phyloP scores from a whole-genome alignment of 345 rosid species.

The Sisymbrium irio region DNA sequence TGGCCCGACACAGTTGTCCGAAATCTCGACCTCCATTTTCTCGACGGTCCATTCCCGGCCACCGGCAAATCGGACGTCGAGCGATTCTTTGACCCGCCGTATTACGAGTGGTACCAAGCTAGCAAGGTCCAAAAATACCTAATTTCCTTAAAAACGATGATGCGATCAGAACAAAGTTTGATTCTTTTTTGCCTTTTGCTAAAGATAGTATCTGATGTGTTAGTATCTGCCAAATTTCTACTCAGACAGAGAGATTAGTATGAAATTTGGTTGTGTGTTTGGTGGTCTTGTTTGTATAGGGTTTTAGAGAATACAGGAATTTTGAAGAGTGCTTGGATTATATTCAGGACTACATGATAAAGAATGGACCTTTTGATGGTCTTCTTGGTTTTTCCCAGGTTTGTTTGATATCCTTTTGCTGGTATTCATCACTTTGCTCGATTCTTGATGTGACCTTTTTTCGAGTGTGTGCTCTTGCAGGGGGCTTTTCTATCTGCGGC shows the following conservation, averaged over 20 bases:
- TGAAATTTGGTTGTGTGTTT: background rate
- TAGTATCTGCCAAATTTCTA: too few species aligned
- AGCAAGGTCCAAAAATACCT: slow-evolving; percentile 22
- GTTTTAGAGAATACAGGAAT: slow-evolving; percentile 33
- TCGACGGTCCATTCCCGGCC: slow-evolving; percentile 44
- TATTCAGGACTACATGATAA: slow-evolving; percentile 46
- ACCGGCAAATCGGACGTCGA: slow-evolving; percentile 45
- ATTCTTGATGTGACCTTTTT: background rate
- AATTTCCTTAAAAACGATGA: background rate
- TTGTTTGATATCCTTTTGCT: background rate
- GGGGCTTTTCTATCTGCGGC: slow-evolving; percentile 33
- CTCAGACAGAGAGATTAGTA: background rate
- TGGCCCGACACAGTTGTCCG: slow-evolving; percentile 34
- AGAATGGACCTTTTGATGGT: slow-evolving; percentile 49
- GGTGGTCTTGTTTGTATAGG: slow-evolving; percentile 20
- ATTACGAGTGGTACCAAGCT: slow-evolving; percentile 44
- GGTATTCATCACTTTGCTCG: background rate
- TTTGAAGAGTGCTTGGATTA: slow-evolving; percentile 43
- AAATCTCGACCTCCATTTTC: slow-evolving; percentile 42
- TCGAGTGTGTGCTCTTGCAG: background rate
- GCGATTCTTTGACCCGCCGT: slow-evolving; percentile 44
- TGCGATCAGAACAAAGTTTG: background rate
- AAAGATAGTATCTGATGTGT: too few species aligned
- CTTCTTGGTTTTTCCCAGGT: slow-evolving; percentile 56
- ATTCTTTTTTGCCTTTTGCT: background rate